Evolutionary conservation across 805 yeast species (phyloP).

Genomic region (Zygosaccharomyces bisporus): DNA sequence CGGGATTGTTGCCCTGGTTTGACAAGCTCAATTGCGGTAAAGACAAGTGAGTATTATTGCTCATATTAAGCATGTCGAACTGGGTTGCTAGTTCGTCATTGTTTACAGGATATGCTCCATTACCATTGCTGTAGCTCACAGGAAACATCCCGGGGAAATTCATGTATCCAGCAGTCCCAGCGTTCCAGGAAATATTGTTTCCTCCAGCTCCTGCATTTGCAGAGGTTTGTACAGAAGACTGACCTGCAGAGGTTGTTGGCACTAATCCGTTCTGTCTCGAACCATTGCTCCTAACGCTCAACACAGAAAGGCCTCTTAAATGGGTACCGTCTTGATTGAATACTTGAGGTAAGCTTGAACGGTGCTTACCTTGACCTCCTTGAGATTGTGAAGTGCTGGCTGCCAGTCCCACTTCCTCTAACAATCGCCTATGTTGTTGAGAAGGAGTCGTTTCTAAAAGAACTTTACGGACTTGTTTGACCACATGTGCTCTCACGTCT

Average conservation of each 20-base stretch:
- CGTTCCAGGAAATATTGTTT: conserved; percentile 19
- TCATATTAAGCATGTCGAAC: conserved; percentile 30
- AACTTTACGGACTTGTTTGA: conserved; percentile 58
- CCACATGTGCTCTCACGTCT: conserved; percentile 53
- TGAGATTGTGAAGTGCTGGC: conserved; percentile 13
- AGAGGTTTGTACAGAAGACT: conserved; percentile 11
- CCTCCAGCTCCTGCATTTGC: conserved; percentile 1
- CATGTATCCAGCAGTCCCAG: conserved; percentile 11
- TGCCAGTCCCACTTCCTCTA: conserved; percentile 85
- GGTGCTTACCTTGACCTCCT: conserved; percentile 19
- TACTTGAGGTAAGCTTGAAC: conserved; percentile 27
- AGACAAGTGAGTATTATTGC: conserved; percentile 31
- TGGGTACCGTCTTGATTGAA: conserved; percentile 26
- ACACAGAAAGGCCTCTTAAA: conserved; percentile 32
- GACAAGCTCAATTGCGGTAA: conserved; percentile 33
- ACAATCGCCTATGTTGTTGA: conserved; percentile 79
- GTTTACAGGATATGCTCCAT: conserved; percentile 15
- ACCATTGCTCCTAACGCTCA: conserved; percentile 32
- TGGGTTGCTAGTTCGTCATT: conserved; percentile 30
- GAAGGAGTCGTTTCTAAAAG: conserved; percentile 55
- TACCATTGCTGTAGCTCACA: conserved; percentile 9
- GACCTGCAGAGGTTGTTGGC: conserved; percentile 15
- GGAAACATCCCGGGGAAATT: conserved; percentile 36
- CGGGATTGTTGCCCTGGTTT: conserved; percentile 18
- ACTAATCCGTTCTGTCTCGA: conserved; percentile 27